Conservation (phyloP, 2,329 filamentous ascomycete species). For the Aspergillus bombycis region DNA sequence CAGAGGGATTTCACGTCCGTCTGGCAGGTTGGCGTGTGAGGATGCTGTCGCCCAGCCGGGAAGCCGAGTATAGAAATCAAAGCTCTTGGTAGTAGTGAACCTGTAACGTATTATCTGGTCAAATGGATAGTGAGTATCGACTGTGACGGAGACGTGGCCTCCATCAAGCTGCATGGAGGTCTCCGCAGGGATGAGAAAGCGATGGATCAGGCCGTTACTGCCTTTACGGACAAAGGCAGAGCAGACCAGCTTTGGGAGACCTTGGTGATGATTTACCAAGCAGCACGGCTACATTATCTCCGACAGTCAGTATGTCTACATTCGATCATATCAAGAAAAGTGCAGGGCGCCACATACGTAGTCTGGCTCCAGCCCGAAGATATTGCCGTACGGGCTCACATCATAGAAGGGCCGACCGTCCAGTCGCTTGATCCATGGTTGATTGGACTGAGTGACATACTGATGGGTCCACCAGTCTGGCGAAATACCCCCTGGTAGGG, state of each 20-base stretch:
- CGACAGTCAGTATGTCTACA: not conserved
- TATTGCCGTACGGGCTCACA: conserved; percentile 48
- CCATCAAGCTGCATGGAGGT: conserved; percentile 38
- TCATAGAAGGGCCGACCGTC: conserved; percentile 53
- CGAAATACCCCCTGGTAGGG: conserved; percentile 55
- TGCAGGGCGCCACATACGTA: conserved; percentile 28
- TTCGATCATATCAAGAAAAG: not conserved
- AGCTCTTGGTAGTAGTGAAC: not conserved
- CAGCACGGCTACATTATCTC: conserved; percentile 48
- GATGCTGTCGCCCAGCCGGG: not conserved
- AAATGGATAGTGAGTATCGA: conserved; percentile 6
- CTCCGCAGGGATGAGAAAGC: conserved; percentile 52
- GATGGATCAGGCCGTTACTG: conserved; percentile 53
- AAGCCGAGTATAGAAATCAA: conserved; percentile 9
- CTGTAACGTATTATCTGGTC: not conserved
- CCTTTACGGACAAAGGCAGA: conserved; percentile 51
- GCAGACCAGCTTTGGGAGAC: conserved; percentile 59
- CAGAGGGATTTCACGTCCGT: not conserved
- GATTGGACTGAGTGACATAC: conserved; percentile 59
- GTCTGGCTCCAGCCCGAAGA: conserved; percentile 57
- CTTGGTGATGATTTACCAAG: conserved; percentile 62
- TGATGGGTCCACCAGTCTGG: conserved; percentile 61
- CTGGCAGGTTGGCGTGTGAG: not conserved
- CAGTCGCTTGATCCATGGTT: conserved; percentile 53
- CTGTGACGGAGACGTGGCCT: not conserved